A percentile compares a stretch with the other conserved stretches of the same genome.
Evolutionary conservation across 2,329 filamentous ascomycete species (phyloP).

Genomic region (Cercospora beticola): DNA sequence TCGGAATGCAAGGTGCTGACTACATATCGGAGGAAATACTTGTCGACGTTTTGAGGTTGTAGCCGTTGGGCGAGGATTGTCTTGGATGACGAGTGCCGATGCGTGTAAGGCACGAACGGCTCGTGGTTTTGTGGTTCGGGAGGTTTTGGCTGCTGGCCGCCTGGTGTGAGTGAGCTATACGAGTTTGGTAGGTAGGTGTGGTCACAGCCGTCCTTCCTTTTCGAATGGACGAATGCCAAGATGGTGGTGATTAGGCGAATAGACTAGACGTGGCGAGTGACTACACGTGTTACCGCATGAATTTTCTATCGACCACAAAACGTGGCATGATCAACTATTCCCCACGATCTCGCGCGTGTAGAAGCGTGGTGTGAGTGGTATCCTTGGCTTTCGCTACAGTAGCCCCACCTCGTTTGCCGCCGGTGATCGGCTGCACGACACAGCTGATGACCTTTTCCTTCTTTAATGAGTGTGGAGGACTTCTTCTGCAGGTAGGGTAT

Average conservation of each 20-base stretch:
- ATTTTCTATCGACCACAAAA: not conserved
- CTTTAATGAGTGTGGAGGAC: not conserved
- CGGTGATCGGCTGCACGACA: slow-evolving; percentile 9
- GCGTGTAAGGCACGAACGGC: not conserved
- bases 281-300: not conserved
- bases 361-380: not conserved
- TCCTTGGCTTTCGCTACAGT: slow-evolving; percentile 5
- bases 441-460: not conserved
- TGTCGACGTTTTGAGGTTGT: not conserved
- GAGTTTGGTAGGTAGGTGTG: not conserved
- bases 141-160: slow-evolving; percentile 4
- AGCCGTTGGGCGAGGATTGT: not conserved
- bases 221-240: not conserved
- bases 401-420: not conserved
- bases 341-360: slow-evolving; percentile 6
- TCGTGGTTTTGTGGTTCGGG: not conserved
- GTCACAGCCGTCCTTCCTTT: not conserved
- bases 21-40: slow-evolving; percentile 3
- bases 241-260: not conserved
- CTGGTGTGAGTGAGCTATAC: not conserved
- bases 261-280: too few species aligned
- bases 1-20: slow-evolving; percentile 1
- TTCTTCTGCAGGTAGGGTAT: not conserved
- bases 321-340: not conserved
- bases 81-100: not conserved